Evolutionary conservation across 2,329 filamentous ascomycete genomes (phyloP).

Genomic region (Cladosporium halotolerans): DNA sequence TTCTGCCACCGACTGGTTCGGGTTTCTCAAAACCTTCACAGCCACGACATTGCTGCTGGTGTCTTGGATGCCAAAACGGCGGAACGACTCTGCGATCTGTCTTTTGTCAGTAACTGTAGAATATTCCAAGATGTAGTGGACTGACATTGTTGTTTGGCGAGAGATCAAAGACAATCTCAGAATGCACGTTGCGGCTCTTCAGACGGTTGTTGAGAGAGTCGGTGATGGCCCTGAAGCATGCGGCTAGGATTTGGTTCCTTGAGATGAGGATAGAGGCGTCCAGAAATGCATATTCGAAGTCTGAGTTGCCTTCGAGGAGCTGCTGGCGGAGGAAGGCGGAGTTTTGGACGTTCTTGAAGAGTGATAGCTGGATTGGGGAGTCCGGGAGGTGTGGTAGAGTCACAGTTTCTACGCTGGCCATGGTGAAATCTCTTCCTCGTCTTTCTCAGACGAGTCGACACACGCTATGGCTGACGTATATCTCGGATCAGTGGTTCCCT

Average conservation of each 20-base stretch:
- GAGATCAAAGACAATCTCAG: slow-evolving; percentile 75
- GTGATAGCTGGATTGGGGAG: slow-evolving; percentile 58
- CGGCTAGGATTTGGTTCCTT: slow-evolving; percentile 64
- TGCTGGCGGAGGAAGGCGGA: slow-evolving; percentile 72
- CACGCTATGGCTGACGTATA: too few relatives aligned
- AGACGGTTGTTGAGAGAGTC: slow-evolving; percentile 55
- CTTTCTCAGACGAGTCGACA: too few relatives aligned
- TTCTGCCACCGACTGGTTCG: slow-evolving; percentile 37
- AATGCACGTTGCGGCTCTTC: slow-evolving; percentile 80
- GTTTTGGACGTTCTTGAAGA: slow-evolving; percentile 75
- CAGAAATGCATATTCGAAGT: slow-evolving; percentile 90
- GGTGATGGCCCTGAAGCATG: slow-evolving; percentile 70
- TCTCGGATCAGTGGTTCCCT: too few relatives aligned
- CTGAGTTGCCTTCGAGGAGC: slow-evolving; percentile 73
- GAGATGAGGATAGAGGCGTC: slow-evolving; percentile 75
- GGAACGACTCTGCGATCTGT: slow-evolving; percentile 87
- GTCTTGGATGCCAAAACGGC: slow-evolving; percentile 74
- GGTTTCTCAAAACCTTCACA: slow-evolving; percentile 63
- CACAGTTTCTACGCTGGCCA: slow-evolving; percentile 54
- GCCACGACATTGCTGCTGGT: slow-evolving; percentile 67
- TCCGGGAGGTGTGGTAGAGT: slow-evolving; percentile 68
- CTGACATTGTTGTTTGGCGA: slow-evolving; percentile 76
- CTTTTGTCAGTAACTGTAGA: neutral
- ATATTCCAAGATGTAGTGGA: neutral
- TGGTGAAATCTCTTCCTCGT: too few relatives aligned